Conservation (phyloP, 1,284 basidiomycete genomes). For the Takashimella koratensis region DNA sequence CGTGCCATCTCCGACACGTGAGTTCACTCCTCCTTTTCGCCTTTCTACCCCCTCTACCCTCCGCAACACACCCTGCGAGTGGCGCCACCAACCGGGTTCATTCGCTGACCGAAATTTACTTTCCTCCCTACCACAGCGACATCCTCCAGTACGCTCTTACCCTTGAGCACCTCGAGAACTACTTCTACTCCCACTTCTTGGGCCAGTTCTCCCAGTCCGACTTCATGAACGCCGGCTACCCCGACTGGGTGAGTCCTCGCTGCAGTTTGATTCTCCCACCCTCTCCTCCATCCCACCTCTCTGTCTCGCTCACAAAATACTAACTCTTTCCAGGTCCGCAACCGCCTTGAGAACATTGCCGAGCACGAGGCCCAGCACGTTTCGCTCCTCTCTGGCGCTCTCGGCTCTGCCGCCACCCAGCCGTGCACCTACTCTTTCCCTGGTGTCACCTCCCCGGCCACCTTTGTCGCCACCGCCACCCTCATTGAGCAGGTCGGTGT, state of each 20-base stretch:
- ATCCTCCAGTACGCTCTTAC: conserved; percentile 51
- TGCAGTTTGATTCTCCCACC: background rate
- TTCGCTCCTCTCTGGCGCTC: conserved; percentile 53
- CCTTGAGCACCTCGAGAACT: conserved; percentile 65
- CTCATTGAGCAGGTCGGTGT: conserved; percentile 25
- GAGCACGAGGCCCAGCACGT: conserved; percentile 60
- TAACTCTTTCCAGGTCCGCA: conserved; percentile 31
- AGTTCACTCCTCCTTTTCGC: conserved; percentile 1
- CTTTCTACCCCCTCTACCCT: too few relatives aligned
- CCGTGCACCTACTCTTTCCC: conserved; percentile 37
- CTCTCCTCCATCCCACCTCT: background rate
- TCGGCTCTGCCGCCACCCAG: conserved; percentile 57
- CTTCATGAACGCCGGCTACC: conserved; percentile 62
- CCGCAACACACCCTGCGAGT: too few relatives aligned
- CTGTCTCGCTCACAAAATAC: background rate
- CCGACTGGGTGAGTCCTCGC: conserved; percentile 33
- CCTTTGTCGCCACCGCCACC: conserved; percentile 69
- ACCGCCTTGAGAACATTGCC: conserved; percentile 53
- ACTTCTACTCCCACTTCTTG: conserved; percentile 54
- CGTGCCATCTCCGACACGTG: conserved; percentile 19
- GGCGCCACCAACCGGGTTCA: too few relatives aligned
- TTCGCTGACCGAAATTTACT: background rate
- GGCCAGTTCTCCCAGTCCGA: conserved; percentile 19
- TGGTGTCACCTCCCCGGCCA: conserved; percentile 59
- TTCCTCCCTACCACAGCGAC: conserved; percentile 24